A percentile compares a stretch with the other conserved stretches of the same genome.
These are phyloP conservation scores for Nakazawaea wyomingensis DNA, from an alignment of 805 yeast species.

Conservation along the genomic window DNA sequence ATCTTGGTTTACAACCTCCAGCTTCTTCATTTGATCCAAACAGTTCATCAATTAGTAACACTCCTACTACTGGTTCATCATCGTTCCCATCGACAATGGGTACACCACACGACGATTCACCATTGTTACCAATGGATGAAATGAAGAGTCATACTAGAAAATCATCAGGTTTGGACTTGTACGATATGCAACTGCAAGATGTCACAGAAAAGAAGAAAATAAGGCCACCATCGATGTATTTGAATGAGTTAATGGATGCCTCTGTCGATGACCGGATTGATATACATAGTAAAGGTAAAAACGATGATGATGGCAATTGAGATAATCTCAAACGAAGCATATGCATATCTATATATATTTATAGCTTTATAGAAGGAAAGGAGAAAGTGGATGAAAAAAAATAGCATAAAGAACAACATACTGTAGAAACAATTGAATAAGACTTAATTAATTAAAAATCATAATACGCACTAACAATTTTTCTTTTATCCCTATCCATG, in stretches of 20 bases:
- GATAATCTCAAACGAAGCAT: too few relatives aligned
- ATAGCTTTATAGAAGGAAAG: too few relatives aligned
- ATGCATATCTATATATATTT: too few relatives aligned
- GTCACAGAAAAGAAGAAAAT: constrained; percentile 10
- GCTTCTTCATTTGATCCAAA: constrained; percentile 3
- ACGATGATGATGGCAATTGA: too few relatives aligned
- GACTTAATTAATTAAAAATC: too few relatives aligned
- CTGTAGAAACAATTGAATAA: too few relatives aligned
- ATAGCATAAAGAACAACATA: too few relatives aligned
- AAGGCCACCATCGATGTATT: constrained; percentile 35
- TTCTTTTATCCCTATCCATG: too few relatives aligned
- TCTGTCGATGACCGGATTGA: neutral
- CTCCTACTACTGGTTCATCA: neutral
- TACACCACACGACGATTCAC: constrained; percentile 15
- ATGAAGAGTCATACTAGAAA: neutral
- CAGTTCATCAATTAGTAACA: constrained; percentile 1
- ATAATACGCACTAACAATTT: too few relatives aligned
- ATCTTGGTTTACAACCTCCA: constrained; percentile 6
- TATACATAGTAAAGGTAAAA: neutral
- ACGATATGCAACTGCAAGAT: neutral
- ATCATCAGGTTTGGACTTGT: constrained; percentile 4
- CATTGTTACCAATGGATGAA: neutral
- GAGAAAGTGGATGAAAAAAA: too few relatives aligned
- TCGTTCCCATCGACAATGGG: constrained; percentile 10
- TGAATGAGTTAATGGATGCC: constrained; percentile 31